Evolutionary conservation across 169 alveolate species (phyloP), one percentile per base, ranked within the genome.

Genomic region (Theileria sp.): DNA sequence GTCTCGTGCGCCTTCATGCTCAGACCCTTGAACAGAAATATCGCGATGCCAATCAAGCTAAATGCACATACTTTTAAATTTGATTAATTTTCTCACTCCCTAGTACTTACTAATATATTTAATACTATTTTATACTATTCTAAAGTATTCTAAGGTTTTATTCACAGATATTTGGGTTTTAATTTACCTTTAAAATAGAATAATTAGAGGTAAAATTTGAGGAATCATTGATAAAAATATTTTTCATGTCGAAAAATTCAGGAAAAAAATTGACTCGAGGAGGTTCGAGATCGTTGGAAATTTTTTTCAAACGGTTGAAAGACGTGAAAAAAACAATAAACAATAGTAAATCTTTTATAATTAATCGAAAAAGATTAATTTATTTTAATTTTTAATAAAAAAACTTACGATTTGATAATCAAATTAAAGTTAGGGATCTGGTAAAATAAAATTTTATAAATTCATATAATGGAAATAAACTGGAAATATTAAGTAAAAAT

Each of bases 1-100:
- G 92, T 90, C 3, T 81, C 92, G 12, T 90, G 94, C 68, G 88
- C 92, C n/a, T 84, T 86, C 30, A 80, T 61, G 28, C 62, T 90
- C 77, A 82, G 88, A 84, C 86, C 86, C 12, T 28, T 68, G 21
- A n/a, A 30, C 66, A 71, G 68, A 30, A 71, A 21, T 23, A 19
- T 32, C 25, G 79, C 68, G 0, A 71, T 75, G 12, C 79, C 79
- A 17, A n/a, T 58, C 36, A 58, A 58, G n/a, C 26, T 58, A 21
- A 58, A 58, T 25, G 19, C 34, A 38, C 44, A 71, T 34, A 71
- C 56, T 19, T 28, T 32, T 54, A 44, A 58, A 23, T 71, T 19
- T 44, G 54, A 44, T 44, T 44, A 44, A 44, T 44, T 44, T 44
- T 13, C 12, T 44, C 12, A 44, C 3, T 4, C 54, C 1, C 0